Evolutionary conservation across 2,329 filamentous ascomycete species (phyloP), one percentile per base, ranked within the genome.

Genomic region (Xylaria sp.): DNA sequence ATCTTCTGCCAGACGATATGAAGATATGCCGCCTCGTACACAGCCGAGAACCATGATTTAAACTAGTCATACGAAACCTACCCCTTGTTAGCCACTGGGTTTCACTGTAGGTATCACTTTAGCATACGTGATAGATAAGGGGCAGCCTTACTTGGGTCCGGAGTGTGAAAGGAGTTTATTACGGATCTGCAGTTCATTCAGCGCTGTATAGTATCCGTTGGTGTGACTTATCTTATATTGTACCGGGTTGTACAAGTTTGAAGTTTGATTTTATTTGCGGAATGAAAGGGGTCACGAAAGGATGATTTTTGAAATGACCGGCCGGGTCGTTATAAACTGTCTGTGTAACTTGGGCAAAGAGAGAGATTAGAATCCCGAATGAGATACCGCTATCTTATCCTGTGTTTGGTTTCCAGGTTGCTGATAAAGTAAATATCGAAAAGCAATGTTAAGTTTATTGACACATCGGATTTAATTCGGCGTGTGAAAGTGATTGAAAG

Each of bases 21-120:
- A 89, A 76, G 86, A 89, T 70, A 86, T 88, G 85, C 73, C 85
- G 25, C 85, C 85, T 32, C 80, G 85, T 52, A 80, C 83, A 67
- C 81, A 83, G 55, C 86, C 87, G 12, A 79, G 81, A 64, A 73
- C 69, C n/a, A 76, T 77, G 76, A 74, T 77, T 63, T 77, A 68
- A 70, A 32, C 30, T 55, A n/a, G 28, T 13, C 45, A 39, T 6
- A 12, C n/a, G n/a, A n/a, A n/a, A n/a, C n/a, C n/a, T n/a, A n/a
- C 13, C 41, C 15, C 12, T 20, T 3, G 5, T 23, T 15, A 7
- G 36, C 15, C 18, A 23, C 32, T 34, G 5, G 39, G 43, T 50
- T 56, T 28, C 23, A 25, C 41, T 25, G n/a, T n/a, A n/a, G 36
- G n/a, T 57, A 36, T 13, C 36, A 18, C 20, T 3, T 53, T 18